phyloP scores from a whole-genome alignment of 2,329 filamentous ascomycete species.

The Fusarium penzigii region DNA sequence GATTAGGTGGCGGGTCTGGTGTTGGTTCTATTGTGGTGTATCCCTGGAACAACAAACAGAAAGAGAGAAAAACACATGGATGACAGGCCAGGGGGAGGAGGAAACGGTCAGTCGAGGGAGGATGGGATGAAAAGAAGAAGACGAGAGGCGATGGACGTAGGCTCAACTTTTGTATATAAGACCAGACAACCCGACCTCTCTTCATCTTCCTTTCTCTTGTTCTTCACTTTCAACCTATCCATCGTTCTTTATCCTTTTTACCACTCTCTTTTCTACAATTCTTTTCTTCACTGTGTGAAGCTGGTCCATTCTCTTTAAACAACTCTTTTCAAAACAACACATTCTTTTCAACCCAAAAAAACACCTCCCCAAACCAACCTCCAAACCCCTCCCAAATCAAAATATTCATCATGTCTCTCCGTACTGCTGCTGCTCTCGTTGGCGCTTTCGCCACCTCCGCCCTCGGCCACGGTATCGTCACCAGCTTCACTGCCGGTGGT shows the following conservation, averaged over 20 bases:
- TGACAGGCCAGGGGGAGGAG: not conserved
- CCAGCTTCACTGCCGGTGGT: conserved; percentile 25
- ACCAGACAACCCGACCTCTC: not conserved
- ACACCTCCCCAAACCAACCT: not conserved
- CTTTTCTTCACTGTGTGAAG: conserved; percentile 34
- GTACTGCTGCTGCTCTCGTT: conserved; percentile 15
- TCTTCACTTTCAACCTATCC: conserved; percentile 16
- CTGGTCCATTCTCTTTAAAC: conserved; percentile 21
- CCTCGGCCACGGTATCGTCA: conserved; percentile 27
- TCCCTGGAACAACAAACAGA: too few relatives aligned
- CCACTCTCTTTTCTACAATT: conserved; percentile 12
- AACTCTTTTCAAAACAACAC: not conserved
- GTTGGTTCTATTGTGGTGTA: too few relatives aligned
- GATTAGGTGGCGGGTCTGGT: not conserved
- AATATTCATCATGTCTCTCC: conserved; percentile 25
- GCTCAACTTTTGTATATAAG: not conserved
- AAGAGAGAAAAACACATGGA: too few relatives aligned
- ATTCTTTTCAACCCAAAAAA: conserved; percentile 2
- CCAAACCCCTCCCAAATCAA: not conserved
- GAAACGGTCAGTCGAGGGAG: not conserved
- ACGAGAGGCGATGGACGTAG: not conserved
- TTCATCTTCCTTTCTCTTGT: not conserved
- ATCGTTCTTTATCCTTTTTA: conserved; percentile 11
- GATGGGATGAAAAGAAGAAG: not conserved
- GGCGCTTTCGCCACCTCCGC: conserved; percentile 25